A percentile compares a stretch with the other conserved stretches of the same genome.
These are phyloP conservation scores for Spatholobus suberectus DNA, from an alignment of 306 rosid species.

Conservation along the genomic window DNA sequence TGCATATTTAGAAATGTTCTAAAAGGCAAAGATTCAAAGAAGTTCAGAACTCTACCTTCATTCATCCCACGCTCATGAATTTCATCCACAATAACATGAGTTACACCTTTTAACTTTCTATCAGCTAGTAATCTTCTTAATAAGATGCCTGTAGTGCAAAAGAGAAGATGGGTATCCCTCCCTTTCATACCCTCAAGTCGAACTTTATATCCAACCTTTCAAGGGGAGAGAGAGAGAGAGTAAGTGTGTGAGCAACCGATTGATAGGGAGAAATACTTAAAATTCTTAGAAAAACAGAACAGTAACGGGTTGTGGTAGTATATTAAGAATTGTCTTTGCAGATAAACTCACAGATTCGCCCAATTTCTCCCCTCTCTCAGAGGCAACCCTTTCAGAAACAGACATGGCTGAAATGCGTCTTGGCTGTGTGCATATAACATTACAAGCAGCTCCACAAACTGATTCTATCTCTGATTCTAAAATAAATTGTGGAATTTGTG, in stretches of 20 bases:
- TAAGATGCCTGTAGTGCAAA: conserved; percentile 97
- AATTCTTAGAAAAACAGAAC: conserved; percentile 33
- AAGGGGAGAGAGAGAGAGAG: conserved; percentile 15
- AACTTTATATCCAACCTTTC: conserved; percentile 95
- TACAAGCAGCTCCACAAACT: conserved; percentile 77
- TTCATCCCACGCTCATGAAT: conserved; percentile 99
- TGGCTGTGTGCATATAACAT: conserved; percentile 93
- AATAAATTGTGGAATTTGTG: conserved; percentile 97
- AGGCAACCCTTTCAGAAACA: conserved; percentile 95
- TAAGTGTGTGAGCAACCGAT: conserved; percentile 6
- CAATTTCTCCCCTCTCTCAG: conserved; percentile 92
- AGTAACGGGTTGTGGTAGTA: conserved; percentile 11
- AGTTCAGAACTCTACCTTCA: conserved; percentile 74
- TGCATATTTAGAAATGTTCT: conserved; percentile 47
- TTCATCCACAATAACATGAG: conserved; percentile 97
- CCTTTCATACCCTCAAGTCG: conserved; percentile 97
- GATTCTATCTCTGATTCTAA: conserved; percentile 88
- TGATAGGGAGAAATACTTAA: neutral
- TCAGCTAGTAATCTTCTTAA: conserved; percentile 92
- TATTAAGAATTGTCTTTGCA: conserved; percentile 29
- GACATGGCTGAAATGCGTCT: conserved; percentile 97
- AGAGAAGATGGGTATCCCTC: conserved; percentile 88
- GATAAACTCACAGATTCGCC: conserved; percentile 91
- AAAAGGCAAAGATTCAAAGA: conserved; percentile 37
- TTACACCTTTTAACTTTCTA: conserved; percentile 82